These are phyloP conservation scores for Acer saccharum DNA, from an alignment of 345 rosid species.

Conservation along the genomic window DNA sequence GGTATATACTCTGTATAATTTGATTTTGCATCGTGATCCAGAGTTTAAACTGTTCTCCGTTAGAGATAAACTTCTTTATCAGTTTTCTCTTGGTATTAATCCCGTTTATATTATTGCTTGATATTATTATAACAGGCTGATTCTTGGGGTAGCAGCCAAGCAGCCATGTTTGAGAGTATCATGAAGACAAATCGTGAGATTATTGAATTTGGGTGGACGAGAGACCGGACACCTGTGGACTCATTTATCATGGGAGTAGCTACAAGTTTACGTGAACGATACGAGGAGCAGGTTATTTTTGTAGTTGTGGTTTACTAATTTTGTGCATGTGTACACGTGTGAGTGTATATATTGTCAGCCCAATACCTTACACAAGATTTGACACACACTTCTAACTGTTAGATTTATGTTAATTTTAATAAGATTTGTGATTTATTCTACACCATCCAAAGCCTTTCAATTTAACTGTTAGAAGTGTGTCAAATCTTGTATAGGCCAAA, in stretches of 20 bases:
- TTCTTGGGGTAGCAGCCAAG: conserved; percentile 72
- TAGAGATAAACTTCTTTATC: neutral
- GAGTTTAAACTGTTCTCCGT: neutral
- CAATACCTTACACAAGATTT: neutral
- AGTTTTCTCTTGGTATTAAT: neutral
- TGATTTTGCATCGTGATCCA: neutral
- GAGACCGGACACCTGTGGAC: conserved; percentile 95
- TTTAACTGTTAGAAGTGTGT: neutral
- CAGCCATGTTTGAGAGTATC: conserved; percentile 82
- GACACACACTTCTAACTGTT: neutral
- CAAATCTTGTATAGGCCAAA: neutral
- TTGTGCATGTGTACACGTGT: neutral
- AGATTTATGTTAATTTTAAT: neutral
- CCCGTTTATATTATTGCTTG: conserved; percentile 8
- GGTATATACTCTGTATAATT: conserved; percentile 45
- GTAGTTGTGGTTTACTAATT: neutral
- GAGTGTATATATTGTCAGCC: neutral
- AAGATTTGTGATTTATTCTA: neutral
- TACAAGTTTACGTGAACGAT: conserved; percentile 85
- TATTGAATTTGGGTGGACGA: conserved; percentile 92
- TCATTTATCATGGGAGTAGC: conserved; percentile 92
- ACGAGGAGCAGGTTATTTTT: conserved; percentile 76
- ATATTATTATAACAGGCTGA: conserved; percentile 65
- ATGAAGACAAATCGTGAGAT: conserved; percentile 81
- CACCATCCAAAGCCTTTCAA: neutral